Evolutionary conservation across 495 filamentous ascomycete species (phyloP), one percentile per base, ranked within the genome.

Genomic region (Penicillium subrubescens): DNA sequence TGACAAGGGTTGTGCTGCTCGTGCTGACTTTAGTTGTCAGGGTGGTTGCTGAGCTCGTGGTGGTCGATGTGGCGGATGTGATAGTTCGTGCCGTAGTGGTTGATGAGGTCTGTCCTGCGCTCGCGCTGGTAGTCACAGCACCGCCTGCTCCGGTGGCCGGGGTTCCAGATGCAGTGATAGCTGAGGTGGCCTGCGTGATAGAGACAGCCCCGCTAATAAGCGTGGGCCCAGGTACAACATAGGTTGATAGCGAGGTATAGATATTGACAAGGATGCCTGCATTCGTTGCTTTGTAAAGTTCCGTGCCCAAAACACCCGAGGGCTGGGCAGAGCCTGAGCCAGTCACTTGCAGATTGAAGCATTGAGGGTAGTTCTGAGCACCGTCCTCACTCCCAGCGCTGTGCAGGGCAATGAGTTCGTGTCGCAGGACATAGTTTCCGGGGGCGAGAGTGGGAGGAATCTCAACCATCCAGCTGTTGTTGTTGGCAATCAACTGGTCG

Each of bases 391-490:
- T 62, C 12, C 73, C 80, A 5, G 86, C 89, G 7, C 81, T 77
- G 77, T 93, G 90, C 5, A 93, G 85, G 11, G 88, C 90, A 61
- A 93, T 89, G 63, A 92, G 87, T 74, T 93, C 91, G 73, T 92
- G 87, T 41, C 91, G 86, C 46, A 94, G 75, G 41, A 94, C 87
- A 71, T 92, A 94, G 76, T 89, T 86, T n/a, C 90, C 90, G 4
- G 86, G 70, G 23, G 82, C 82, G 53, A 93, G 81, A 61, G 77
- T 75, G 6, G 76, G 48, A 8, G 91, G 90, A 67, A 94, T 89
- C 35, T 83, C 85, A 35, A 92, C 83, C 59, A 84, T 80, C 84
- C 87, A 89, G 60, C 78, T 84, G 73, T 84, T 86, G 82, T 86
- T 84, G 74, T 87, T 86, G 43, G 78, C 76, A 70, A 88, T 86